Evolutionary conservation across 2,329 filamentous ascomycete genomes (phyloP).

Genomic region (Fusarium sublunatum): DNA sequence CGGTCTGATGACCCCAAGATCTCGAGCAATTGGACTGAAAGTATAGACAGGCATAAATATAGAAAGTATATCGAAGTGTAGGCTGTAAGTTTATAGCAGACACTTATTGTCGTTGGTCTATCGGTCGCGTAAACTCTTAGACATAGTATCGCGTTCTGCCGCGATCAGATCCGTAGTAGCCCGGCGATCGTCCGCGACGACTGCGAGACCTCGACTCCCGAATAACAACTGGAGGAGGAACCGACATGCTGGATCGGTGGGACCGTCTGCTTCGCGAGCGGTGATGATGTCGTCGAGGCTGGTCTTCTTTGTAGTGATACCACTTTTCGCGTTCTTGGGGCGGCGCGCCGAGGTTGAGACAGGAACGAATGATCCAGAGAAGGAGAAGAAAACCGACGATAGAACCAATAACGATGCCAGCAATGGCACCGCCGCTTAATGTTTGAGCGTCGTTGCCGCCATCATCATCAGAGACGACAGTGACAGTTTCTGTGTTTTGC

Average conservation of each 20-base stretch:
- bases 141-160: constrained; percentile 34
- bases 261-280: constrained; percentile 39
- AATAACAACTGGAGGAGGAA: constrained; percentile 42
- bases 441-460: constrained; percentile 20
- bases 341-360: constrained; percentile 55
- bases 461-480: constrained; percentile 43
- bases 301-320: constrained; percentile 49
- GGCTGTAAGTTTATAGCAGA: neutral
- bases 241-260: constrained; percentile 42
- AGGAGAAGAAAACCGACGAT: constrained; percentile 51
- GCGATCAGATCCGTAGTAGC: constrained; percentile 31
- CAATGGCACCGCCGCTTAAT: constrained; percentile 60
- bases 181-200: constrained; percentile 28
- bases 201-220: constrained; percentile 38
- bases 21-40: neutral
- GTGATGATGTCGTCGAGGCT: constrained; percentile 37
- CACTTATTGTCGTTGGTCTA: neutral
- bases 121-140: neutral
- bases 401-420: constrained; percentile 24
- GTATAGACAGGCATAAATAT: neutral
- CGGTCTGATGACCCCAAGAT: neutral
- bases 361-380: constrained; percentile 60
- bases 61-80: neutral
- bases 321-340: constrained; percentile 48
- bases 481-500: constrained; percentile 47